Evolutionary conservation across 352 stramenopile genomes (phyloP).

Genomic region (Globisporangium solare): DNA sequence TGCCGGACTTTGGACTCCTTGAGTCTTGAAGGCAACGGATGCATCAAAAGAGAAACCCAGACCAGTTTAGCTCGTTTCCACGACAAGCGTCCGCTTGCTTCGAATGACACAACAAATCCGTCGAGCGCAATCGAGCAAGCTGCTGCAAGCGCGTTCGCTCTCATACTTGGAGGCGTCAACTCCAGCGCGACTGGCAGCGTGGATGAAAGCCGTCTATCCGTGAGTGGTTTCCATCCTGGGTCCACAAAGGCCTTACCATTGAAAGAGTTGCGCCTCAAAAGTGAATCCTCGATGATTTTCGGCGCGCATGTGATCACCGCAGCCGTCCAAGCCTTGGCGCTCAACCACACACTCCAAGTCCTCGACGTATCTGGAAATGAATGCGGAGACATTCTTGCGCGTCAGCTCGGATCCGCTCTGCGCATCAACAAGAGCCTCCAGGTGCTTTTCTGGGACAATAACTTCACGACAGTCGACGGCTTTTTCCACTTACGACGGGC

Average conservation of each 20-base stretch:
- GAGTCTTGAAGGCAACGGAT: conserved; percentile 70
- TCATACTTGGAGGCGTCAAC: conserved; percentile 31
- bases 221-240: not conserved
- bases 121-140: conserved; percentile 32
- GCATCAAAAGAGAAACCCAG: conserved; percentile 27
- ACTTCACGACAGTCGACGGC: conserved; percentile 66
- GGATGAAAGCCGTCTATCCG: not conserved
- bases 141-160: conserved; percentile 34
- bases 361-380: conserved; percentile 74
- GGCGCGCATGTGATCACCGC: conserved; percentile 39
- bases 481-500: conserved; percentile 56
- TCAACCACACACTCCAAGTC: conserved; percentile 45
- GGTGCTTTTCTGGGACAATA: conserved; percentile 75
- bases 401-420: conserved; percentile 36
- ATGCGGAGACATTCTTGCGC: conserved; percentile 56
- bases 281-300: conserved; percentile 45
- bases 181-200: too few relatives aligned
- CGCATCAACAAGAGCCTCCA: conserved; percentile 53
- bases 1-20: conserved; percentile 51
- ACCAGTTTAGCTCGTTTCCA: conserved; percentile 13
- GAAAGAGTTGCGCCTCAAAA: conserved; percentile 57
- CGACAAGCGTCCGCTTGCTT: conserved; percentile 5
- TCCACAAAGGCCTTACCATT: conserved; percentile 30
- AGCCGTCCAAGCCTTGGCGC: conserved; percentile 36
- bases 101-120: not conserved